Evolutionary conservation across 192 early-diverging fungal genomes (phyloP).

Genomic region (Coemansia sp.): DNA sequence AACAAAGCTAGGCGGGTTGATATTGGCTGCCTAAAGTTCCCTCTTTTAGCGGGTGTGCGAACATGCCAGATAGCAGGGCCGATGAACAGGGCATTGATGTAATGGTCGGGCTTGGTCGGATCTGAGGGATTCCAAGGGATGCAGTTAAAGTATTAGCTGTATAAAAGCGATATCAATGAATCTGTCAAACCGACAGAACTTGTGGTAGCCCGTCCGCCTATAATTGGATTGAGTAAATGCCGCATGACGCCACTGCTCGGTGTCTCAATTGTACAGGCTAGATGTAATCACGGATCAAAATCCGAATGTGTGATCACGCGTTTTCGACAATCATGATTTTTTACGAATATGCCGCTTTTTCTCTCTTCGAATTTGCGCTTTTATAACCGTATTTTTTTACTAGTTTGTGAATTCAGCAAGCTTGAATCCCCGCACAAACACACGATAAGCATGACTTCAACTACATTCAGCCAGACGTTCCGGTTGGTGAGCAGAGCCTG

Average conservation of each 20-base stretch:
- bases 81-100: too few species aligned
- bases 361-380: background rate
- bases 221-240: constrained; percentile 35
- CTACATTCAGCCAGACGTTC: too few species aligned
- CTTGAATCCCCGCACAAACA: too few species aligned
- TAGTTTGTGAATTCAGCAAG: background rate
- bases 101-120: too few species aligned
- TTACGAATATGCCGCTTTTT: background rate
- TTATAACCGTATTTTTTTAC: background rate
- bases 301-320: too few species aligned
- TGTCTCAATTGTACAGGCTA: constrained; percentile 26
- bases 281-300: constrained; percentile 8
- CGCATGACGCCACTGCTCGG: constrained; percentile 16
- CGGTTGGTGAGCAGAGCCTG: background rate
- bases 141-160: too few species aligned
- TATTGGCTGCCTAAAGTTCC: too few species aligned
- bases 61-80: too few species aligned
- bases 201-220: constrained; percentile 30
- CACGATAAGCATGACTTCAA: too few species aligned
- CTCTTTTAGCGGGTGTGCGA: too few species aligned
- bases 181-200: constrained; percentile 21
- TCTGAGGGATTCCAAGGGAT: too few species aligned
- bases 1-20: background rate
- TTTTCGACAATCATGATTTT: background rate
- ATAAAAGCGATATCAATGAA: too few species aligned